phyloP scores from a whole-genome alignment of 176 grass and related monocot species.

The Aegilops speltoides region DNA sequence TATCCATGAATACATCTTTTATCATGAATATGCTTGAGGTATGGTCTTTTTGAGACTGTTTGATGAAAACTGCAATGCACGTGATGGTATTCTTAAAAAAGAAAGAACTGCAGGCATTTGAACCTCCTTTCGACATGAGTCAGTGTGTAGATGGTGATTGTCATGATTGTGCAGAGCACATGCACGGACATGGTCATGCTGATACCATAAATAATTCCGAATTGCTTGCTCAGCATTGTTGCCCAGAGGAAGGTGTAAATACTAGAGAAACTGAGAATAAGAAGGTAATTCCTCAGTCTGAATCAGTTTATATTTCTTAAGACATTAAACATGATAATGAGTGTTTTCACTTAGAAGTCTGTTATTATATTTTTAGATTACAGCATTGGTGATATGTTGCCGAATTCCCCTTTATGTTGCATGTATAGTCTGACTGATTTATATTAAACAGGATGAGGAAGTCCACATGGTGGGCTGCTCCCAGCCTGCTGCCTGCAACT shows the following conservation, averaged over 20 bases:
- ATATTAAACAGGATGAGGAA: slow-evolving; percentile 61
- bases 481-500: slow-evolving; percentile 28
- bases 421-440: slow-evolving; percentile 51
- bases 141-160: slow-evolving; percentile 58
- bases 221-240: slow-evolving; percentile 28
- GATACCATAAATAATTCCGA: slow-evolving; percentile 32
- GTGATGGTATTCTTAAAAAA: slow-evolving; percentile 17
- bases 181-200: slow-evolving; percentile 44
- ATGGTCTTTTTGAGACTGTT: slow-evolving; percentile 36
- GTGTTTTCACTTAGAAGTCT: background rate
- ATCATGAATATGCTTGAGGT: slow-evolving; percentile 99
- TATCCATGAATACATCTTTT: slow-evolving; percentile 90
- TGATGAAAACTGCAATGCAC: slow-evolving; percentile 21
- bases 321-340: background rate
- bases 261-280: slow-evolving; percentile 38
- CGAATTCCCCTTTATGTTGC: slow-evolving; percentile 37
- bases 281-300: slow-evolving; percentile 40
- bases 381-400: background rate
- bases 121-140: slow-evolving; percentile 90
- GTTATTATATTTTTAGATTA: slow-evolving; percentile 10
- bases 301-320: slow-evolving; percentile 3
- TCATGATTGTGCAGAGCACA: slow-evolving; percentile 40
- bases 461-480: slow-evolving; percentile 24
- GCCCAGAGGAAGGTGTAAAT: background rate
- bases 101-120: slow-evolving; percentile 76